phyloP scores from a whole-genome alignment of 805 yeast species.

The Danielia reshetovae region DNA sequence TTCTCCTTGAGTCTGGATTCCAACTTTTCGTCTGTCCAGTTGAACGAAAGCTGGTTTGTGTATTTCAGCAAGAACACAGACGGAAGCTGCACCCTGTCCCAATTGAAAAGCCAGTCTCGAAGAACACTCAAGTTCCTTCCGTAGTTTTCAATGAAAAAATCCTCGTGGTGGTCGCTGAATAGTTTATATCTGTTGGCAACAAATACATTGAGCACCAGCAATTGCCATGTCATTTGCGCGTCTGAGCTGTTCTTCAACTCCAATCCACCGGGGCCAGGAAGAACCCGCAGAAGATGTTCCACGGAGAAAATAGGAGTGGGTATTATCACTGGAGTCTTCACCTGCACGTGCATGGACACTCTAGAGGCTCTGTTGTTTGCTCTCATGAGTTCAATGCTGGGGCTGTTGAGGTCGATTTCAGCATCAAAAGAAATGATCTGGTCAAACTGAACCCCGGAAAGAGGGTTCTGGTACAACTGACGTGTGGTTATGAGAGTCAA shows the following conservation, averaged over 20 bases:
- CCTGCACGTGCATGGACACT: neutral
- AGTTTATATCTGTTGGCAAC: slow-evolving; percentile 27
- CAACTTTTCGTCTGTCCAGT: slow-evolving; percentile 23
- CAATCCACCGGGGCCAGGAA: slow-evolving; percentile 20
- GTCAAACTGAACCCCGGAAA: slow-evolving; percentile 17
- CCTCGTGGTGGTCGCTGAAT: slow-evolving; percentile 12
- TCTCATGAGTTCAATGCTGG: slow-evolving; percentile 34
- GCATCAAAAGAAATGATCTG: slow-evolving; percentile 36
- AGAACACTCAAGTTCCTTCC: slow-evolving; percentile 26
- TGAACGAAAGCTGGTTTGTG: slow-evolving; percentile 16
- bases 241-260: slow-evolving; percentile 9
- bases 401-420: slow-evolving; percentile 27
- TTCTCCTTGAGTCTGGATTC: slow-evolving; percentile 8
- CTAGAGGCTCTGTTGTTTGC: slow-evolving; percentile 8
- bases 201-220: slow-evolving; percentile 25
- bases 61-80: slow-evolving; percentile 16
- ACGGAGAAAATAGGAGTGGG: slow-evolving; percentile 34
- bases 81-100: slow-evolving; percentile 15
- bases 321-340: slow-evolving; percentile 30
- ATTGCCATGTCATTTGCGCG: slow-evolving; percentile 30
- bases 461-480: slow-evolving; percentile 12
- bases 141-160: slow-evolving; percentile 23
- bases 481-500: slow-evolving; percentile 14
- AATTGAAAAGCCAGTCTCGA: slow-evolving; percentile 23
- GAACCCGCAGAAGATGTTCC: slow-evolving; percentile 24